Conservation (phyloP, 371 early-diverging fungal species). For the Lichtheimia corymbifera region DNA sequence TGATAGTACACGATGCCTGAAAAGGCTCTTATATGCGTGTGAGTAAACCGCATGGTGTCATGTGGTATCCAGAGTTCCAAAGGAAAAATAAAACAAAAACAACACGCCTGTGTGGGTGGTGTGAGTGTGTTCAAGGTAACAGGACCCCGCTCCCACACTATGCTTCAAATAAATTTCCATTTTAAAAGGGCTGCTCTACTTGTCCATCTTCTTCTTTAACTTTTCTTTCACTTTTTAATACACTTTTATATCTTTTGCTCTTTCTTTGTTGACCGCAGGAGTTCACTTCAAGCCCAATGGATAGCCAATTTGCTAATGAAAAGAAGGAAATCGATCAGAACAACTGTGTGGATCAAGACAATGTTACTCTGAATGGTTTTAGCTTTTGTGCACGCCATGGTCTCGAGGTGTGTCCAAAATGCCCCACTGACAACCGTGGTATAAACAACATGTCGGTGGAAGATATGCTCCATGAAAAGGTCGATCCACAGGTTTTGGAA, state of each 20-base stretch:
- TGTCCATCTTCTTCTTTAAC: constrained; percentile 1
- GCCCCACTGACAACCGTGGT: constrained; percentile 48
- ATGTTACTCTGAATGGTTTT: constrained; percentile 39
- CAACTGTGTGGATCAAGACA: constrained; percentile 40
- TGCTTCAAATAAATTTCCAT: too few species aligned
- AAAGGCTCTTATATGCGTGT: too few species aligned
- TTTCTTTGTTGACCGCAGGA: neutral
- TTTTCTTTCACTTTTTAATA: neutral
- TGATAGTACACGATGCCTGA: too few species aligned
- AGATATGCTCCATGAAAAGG: constrained; percentile 39
- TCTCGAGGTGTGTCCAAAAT: constrained; percentile 44
- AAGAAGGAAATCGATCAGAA: constrained; percentile 31
- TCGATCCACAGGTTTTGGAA: constrained; percentile 33
- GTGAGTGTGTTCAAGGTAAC: too few species aligned
- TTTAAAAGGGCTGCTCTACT: neutral
- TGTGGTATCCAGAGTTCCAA: neutral
- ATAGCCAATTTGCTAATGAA: constrained; percentile 31
- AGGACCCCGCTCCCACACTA: too few species aligned
- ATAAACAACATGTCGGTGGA: constrained; percentile 44
- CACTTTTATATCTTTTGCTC: neutral
- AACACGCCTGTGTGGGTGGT: neutral
- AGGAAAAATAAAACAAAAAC: constrained; percentile 1
- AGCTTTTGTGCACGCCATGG: constrained; percentile 43
- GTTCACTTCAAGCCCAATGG: constrained; percentile 20
- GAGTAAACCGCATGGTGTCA: neutral